phyloP scores from a whole-genome alignment of 345 rosid genomes.

The Excoecaria cochinchinensis region DNA sequence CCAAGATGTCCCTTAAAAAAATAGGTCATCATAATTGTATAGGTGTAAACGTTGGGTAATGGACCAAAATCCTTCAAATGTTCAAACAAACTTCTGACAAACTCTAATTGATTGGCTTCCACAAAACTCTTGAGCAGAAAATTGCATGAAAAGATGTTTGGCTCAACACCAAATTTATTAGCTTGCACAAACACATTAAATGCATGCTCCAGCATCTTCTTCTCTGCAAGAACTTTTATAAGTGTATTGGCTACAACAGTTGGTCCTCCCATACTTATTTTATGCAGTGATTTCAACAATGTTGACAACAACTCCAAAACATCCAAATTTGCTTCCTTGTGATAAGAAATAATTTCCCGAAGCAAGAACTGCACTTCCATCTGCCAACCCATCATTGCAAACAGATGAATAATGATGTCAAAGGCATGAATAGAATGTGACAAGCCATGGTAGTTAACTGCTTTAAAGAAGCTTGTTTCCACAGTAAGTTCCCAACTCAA shows the following conservation, averaged over 20 bases:
- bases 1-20: conserved; percentile 36
- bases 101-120: conserved; percentile 34
- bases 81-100: conserved; percentile 31
- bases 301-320: conserved; percentile 32
- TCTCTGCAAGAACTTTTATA: conserved; percentile 51
- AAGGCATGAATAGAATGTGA: conserved; percentile 32
- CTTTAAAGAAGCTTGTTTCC: conserved; percentile 27
- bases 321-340: conserved; percentile 31
- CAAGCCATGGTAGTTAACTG: conserved; percentile 30
- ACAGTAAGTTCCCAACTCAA: conserved; percentile 42
- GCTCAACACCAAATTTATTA: conserved; percentile 33
- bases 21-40: conserved; percentile 47
- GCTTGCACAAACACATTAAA: conserved; percentile 30
- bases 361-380: conserved; percentile 45
- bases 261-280: conserved; percentile 17
- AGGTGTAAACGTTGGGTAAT: conserved; percentile 47
- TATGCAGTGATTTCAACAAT: conserved; percentile 31
- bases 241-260: conserved; percentile 33
- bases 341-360: conserved; percentile 35
- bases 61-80: conserved; percentile 48
- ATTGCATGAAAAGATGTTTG: conserved; percentile 44
- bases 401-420: conserved; percentile 35
- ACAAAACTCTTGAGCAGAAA: conserved; percentile 55
- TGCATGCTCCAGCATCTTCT: conserved; percentile 44
- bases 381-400: conserved; percentile 33